A percentile compares a stretch with the other conserved stretches of the same genome.
Conservation (phyloP, 495 filamentous ascomycete species). For the Penicillium chermesinum region DNA sequence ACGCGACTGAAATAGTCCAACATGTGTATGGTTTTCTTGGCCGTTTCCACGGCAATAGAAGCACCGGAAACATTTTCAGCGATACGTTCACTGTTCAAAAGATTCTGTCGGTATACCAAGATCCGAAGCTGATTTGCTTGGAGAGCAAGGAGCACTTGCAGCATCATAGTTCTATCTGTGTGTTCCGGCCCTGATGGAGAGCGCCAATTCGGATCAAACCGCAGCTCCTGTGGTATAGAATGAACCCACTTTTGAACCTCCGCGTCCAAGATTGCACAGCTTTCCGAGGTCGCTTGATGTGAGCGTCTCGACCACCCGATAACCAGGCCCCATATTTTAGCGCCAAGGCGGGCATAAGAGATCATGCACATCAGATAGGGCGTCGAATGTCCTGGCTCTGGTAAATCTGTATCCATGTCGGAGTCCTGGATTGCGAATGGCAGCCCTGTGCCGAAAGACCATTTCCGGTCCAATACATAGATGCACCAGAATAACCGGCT, state of each 20-base stretch:
- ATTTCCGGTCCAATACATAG: conserved; percentile 74
- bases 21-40: conserved; percentile 71
- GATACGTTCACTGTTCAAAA: conserved; percentile 67
- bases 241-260: conserved; percentile 73
- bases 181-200: conserved; percentile 28
- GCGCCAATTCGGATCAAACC: conserved; percentile 45
- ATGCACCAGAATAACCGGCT: conserved; percentile 77
- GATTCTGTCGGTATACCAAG: conserved; percentile 70
- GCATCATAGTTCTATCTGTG: conserved; percentile 26
- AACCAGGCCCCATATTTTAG: conserved; percentile 66
- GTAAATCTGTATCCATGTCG: conserved; percentile 72
- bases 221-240: conserved; percentile 48
- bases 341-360: conserved; percentile 63
- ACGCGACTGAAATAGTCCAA: conserved; percentile 67
- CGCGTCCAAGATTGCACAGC: conserved; percentile 66
- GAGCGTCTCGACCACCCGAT: conserved; percentile 43
- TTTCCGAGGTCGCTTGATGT: conserved; percentile 48
- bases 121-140: conserved; percentile 77
- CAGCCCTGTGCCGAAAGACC: conserved; percentile 75
- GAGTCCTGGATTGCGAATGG: conserved; percentile 74
- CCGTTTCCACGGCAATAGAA: conserved; percentile 63
- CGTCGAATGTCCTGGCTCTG: conserved; percentile 50
- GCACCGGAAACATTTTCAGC: conserved; percentile 59
- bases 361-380: conserved; percentile 51
- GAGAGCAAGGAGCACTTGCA: conserved; percentile 54